These are phyloP conservation scores for Cladorrhinum samala DNA, from an alignment of 495 filamentous ascomycete genomes.

Conservation along the genomic window DNA sequence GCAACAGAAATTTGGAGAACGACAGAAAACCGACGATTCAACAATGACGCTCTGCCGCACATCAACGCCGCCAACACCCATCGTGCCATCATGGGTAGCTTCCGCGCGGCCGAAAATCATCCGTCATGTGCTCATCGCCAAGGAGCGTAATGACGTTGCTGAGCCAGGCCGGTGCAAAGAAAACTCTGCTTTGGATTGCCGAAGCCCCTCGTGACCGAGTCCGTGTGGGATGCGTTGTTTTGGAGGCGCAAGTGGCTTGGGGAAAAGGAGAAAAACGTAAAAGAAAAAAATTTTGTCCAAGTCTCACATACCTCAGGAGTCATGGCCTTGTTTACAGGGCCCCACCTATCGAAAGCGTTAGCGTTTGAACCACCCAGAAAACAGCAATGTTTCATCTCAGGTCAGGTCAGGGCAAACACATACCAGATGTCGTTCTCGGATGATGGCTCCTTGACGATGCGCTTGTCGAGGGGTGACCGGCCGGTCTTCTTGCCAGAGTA, in stretches of 20 bases:
- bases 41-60: constrained; percentile 18
- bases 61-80: constrained; percentile 4
- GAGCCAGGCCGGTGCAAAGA: constrained; percentile 6
- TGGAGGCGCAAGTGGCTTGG: background rate
- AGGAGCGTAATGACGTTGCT: constrained; percentile 17
- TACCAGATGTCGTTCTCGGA: constrained; percentile 95
- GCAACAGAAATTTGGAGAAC: no score
- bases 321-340: constrained; percentile 98
- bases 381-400: constrained; percentile 1
- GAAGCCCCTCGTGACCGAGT: background rate
- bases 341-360: constrained; percentile 36
- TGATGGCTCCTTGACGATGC: constrained; percentile 84
- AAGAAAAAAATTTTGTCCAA: constrained; percentile 3
- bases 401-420: constrained; percentile 49
- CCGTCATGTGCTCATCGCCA: constrained; percentile 7
- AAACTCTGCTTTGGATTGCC: background rate
- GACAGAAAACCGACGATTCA: constrained; percentile 6
- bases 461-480: constrained; percentile 93
- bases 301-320: constrained; percentile 77
- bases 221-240: constrained; percentile 12
- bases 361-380: constrained; percentile 8
- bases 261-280: constrained; percentile 4
- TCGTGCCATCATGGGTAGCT: no score
- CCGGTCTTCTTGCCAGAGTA: constrained; percentile 98
- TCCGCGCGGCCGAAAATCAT: constrained; percentile 7